These are phyloP conservation scores for Keqinozyma sinolaborantium DNA, from an alignment of 1,139 yeast species.

Conservation along the genomic window DNA sequence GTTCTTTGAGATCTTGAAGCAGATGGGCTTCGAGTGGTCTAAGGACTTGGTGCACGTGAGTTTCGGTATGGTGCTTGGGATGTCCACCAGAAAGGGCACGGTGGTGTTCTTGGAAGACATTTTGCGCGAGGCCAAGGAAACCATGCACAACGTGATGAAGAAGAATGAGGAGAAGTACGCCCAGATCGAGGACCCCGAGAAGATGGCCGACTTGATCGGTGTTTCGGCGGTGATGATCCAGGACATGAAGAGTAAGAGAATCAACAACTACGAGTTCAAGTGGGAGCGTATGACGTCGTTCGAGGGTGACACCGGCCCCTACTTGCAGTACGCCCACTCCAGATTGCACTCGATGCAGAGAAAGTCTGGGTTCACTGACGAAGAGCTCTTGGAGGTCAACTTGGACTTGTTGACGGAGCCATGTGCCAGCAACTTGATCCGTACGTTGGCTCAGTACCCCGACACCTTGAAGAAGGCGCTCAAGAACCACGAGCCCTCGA, in stretches of 20 bases:
- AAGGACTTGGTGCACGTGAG: slow-evolving; percentile 74
- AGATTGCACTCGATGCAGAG: slow-evolving; percentile 94
- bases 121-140: slow-evolving; percentile 88
- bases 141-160: slow-evolving; percentile 97
- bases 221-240: slow-evolving; percentile 98
- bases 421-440: slow-evolving; percentile 67
- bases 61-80: slow-evolving; percentile 98
- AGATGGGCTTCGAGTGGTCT: slow-evolving; percentile 92
- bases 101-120: slow-evolving; percentile 96
- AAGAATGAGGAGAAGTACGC: slow-evolving; percentile 88
- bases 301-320: slow-evolving; percentile 99
- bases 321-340: slow-evolving; percentile 97
- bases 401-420: slow-evolving; percentile 71
- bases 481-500: slow-evolving; percentile 88
- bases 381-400: slow-evolving; percentile 56
- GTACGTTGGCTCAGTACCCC: slow-evolving; percentile 87
- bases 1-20: slow-evolving; percentile 90
- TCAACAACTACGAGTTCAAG: slow-evolving; percentile 92
- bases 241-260: slow-evolving; percentile 97
- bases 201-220: slow-evolving; percentile 93
- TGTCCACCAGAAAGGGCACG: slow-evolving; percentile 98
- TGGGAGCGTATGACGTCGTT: slow-evolving; percentile 99
- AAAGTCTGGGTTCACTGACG: slow-evolving; percentile 56
- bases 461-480: slow-evolving; percentile 83
- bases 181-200: slow-evolving; percentile 92